A percentile compares a stretch with the other conserved stretches of the same genome.
Evolutionary conservation across 257 asterid species (phyloP).

Genomic region (Avicennia marina): DNA sequence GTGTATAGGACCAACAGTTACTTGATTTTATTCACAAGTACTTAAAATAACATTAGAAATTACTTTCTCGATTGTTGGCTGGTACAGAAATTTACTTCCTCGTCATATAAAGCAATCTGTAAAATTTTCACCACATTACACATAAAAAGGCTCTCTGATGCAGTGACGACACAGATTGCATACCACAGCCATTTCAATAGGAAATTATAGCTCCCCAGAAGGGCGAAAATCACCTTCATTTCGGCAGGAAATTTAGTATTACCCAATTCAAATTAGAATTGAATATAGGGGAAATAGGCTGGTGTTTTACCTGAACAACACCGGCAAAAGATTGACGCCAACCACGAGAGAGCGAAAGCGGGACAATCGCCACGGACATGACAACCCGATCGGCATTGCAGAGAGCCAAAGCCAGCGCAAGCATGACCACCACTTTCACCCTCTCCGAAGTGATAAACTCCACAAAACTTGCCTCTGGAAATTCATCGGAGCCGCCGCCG

Average conservation of each 20-base stretch:
- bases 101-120: too few relatives aligned
- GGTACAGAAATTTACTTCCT: too few relatives aligned
- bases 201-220: not conserved
- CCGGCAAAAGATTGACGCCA: conserved; percentile 94
- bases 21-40: too few relatives aligned
- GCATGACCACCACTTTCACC: conserved; percentile 94
- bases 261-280: not conserved
- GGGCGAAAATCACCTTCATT: not conserved
- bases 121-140: too few relatives aligned
- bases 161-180: too few relatives aligned
- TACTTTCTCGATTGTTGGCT: too few relatives aligned
- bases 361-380: conserved; percentile 98
- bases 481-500: conserved; percentile 23
- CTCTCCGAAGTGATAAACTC: conserved; percentile 98
- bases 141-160: too few relatives aligned
- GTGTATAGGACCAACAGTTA: too few relatives aligned
- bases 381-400: conserved; percentile 97
- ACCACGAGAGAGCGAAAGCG: conserved; percentile 65
- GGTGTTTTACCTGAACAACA: conserved; percentile 67
- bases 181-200: conserved; percentile 4
- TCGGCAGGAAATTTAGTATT: conserved; percentile 6
- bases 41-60: too few relatives aligned
- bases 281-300: not conserved
- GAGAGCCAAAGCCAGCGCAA: conserved; percentile 82
- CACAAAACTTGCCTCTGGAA: conserved; percentile 39